phyloP scores from a whole-genome alignment of 2,329 filamentous ascomycete genomes.

The Pseudogymnoascus sp. region DNA sequence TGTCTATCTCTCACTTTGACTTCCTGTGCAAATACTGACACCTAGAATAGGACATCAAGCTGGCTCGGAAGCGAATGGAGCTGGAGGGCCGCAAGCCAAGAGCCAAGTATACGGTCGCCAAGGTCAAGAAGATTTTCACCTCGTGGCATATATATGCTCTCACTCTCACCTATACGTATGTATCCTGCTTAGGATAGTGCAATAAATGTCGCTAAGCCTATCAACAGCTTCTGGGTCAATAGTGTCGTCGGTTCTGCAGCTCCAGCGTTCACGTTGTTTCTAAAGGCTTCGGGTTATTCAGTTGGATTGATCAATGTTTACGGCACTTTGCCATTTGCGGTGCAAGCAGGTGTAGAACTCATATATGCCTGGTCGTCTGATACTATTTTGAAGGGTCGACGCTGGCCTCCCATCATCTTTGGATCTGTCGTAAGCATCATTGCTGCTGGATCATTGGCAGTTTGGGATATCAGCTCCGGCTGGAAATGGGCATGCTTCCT shows the following conservation, averaged over 20 bases:
- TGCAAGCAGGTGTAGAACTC: constrained; percentile 50
- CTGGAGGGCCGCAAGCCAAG: constrained; percentile 39
- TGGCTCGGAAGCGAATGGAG: constrained; percentile 43
- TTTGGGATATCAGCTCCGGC: constrained; percentile 42
- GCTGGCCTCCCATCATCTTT: constrained; percentile 58
- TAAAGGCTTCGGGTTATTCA: constrained; percentile 15
- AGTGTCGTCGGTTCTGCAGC: constrained; percentile 33
- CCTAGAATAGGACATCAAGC: constrained; percentile 32
- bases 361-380: constrained; percentile 62
- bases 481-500: constrained; percentile 61
- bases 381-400: constrained; percentile 46
- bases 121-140: constrained; percentile 41
- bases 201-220: neutral
- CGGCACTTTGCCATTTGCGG: constrained; percentile 40
- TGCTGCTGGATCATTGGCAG: constrained; percentile 36
- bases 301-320: constrained; percentile 46
- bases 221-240: constrained; percentile 51
- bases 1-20: neutral
- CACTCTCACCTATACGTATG: constrained; percentile 48
- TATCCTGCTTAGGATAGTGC: neutral
- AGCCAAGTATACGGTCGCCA: constrained; percentile 40
- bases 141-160: constrained; percentile 43
- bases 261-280: constrained; percentile 13
- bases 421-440: constrained; percentile 39
- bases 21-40: neutral